Conservation (phyloP, 2,329 filamentous ascomycete genomes). For the Knufia petricola region DNA sequence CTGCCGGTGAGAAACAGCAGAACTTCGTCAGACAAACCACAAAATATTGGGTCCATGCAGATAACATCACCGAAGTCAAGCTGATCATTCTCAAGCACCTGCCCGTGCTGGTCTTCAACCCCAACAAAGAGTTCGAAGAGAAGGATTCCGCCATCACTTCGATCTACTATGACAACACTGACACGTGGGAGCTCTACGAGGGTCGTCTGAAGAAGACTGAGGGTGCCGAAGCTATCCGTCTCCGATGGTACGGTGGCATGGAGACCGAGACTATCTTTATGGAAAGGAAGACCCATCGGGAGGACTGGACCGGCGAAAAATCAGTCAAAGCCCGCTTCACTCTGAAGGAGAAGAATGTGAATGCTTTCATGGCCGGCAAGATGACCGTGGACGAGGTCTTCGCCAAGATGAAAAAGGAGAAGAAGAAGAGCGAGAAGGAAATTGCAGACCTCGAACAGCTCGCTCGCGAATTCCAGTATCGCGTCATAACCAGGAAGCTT, state of each 20-base stretch:
- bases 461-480: slow-evolving; percentile 87
- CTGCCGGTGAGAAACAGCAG: slow-evolving; percentile 83
- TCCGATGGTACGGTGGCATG: slow-evolving; percentile 98
- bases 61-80: slow-evolving; percentile 97
- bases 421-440: slow-evolving; percentile 84
- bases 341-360: slow-evolving; percentile 95
- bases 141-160: slow-evolving; percentile 93
- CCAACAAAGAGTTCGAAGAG: slow-evolving; percentile 88
- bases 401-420: slow-evolving; percentile 89
- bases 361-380: slow-evolving; percentile 75
- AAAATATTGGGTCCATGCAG: slow-evolving; percentile 98
- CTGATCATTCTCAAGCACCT: slow-evolving; percentile 96
- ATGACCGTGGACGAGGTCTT: slow-evolving; percentile 83
- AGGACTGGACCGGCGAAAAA: slow-evolving; percentile 98
- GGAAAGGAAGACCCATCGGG: slow-evolving; percentile 93
- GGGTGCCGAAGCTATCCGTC: slow-evolving; percentile 88
- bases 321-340: slow-evolving; percentile 95
- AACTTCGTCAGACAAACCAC: slow-evolving; percentile 96
- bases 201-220: slow-evolving; percentile 96
- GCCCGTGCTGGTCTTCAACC: slow-evolving; percentile 92
- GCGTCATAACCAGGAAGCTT: slow-evolving; percentile 75
- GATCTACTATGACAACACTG: slow-evolving; percentile 94
- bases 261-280: slow-evolving; percentile 90
- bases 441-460: slow-evolving; percentile 83
- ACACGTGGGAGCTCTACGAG: slow-evolving; percentile 88